These are phyloP conservation scores for Chrysanthemum seticuspe DNA, from an alignment of 129 eudicot species.

Conservation along the genomic window DNA sequence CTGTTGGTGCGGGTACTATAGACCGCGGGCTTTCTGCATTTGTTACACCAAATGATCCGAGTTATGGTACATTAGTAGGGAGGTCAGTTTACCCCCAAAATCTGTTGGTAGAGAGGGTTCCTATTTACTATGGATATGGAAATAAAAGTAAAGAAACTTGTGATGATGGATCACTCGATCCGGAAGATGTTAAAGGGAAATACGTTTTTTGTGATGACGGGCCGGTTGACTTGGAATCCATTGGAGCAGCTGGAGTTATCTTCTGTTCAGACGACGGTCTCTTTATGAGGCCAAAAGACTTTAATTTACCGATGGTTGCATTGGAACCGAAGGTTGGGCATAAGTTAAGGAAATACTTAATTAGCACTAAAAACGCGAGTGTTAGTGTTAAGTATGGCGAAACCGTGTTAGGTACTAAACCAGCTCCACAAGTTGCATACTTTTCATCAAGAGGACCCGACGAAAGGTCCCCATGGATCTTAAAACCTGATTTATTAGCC, in stretches of 20 bases:
- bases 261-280: slow-evolving; percentile 28
- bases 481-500: slow-evolving; percentile 52
- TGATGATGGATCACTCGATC: slow-evolving; percentile 35
- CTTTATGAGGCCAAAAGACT: slow-evolving; percentile 25
- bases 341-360: slow-evolving; percentile 29
- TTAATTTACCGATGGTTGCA: slow-evolving; percentile 31
- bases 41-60: slow-evolving; percentile 18
- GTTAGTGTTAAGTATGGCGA: slow-evolving; percentile 39
- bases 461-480: slow-evolving; percentile 36
- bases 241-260: slow-evolving; percentile 46
- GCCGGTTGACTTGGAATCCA: slow-evolving; percentile 16
- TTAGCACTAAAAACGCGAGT: slow-evolving; percentile 27
- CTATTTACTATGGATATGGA: slow-evolving; percentile 46
- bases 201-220: slow-evolving; percentile 41
- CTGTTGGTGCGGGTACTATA: slow-evolving; percentile 10
- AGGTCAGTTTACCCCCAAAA: slow-evolving; percentile 12
- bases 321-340: slow-evolving; percentile 26
- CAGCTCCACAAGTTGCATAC: slow-evolving; percentile 44
- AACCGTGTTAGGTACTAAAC: slow-evolving; percentile 36
- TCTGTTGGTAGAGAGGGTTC: slow-evolving; percentile 42
- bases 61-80: background rate
- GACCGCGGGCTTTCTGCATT: slow-evolving; percentile 8
- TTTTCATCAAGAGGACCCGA: slow-evolving; percentile 53
- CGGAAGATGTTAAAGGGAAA: slow-evolving; percentile 43
- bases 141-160: slow-evolving; percentile 50